Conservation (phyloP, 108 stramenopile species). For the Schizochytrium sp. region DNA sequence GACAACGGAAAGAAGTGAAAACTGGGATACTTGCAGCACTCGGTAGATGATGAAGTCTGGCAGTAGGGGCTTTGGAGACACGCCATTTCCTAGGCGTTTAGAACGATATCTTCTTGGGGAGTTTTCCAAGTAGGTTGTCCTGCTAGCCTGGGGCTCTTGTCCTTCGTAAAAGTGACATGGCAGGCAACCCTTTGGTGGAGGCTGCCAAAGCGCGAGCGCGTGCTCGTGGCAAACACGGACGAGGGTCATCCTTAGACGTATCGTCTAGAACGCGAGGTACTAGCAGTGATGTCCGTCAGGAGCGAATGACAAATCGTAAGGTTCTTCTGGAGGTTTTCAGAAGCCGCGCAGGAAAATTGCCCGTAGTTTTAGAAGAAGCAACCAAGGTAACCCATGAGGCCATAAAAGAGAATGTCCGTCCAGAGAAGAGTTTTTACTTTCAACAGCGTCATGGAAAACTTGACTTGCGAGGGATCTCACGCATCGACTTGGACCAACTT, state of each 20-base stretch:
- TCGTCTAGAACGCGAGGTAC: neutral
- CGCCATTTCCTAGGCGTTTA: no score
- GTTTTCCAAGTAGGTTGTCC: no score
- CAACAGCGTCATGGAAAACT: slow-evolving; percentile 1
- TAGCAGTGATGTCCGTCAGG: neutral
- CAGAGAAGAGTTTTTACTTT: slow-evolving; percentile 57
- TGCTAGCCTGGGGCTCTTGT: no score
- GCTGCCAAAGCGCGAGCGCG: slow-evolving; percentile 24
- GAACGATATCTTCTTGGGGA: no score
- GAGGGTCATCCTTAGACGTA: neutral
- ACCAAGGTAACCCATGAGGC: neutral
- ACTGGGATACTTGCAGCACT: no score
- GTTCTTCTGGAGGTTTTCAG: slow-evolving; percentile 40
- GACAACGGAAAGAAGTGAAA: no score
- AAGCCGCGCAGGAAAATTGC: slow-evolving; percentile 12
- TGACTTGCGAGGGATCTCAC: neutral
- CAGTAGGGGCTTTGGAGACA: no score
- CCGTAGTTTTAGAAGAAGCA: slow-evolving; percentile 24
- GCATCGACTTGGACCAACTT: slow-evolving; percentile 45
- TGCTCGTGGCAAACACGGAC: neutral
- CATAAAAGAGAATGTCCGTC: slow-evolving; percentile 8
- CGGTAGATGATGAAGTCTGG: no score
- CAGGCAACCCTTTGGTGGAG: neutral
- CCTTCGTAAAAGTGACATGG: neutral
- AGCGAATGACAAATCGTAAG: neutral